Percentiles rank a stretch among this genome's conserved stretches.
Conservation (phyloP, 352 stramenopile genomes). For the Lagenidium giganteum region DNA sequence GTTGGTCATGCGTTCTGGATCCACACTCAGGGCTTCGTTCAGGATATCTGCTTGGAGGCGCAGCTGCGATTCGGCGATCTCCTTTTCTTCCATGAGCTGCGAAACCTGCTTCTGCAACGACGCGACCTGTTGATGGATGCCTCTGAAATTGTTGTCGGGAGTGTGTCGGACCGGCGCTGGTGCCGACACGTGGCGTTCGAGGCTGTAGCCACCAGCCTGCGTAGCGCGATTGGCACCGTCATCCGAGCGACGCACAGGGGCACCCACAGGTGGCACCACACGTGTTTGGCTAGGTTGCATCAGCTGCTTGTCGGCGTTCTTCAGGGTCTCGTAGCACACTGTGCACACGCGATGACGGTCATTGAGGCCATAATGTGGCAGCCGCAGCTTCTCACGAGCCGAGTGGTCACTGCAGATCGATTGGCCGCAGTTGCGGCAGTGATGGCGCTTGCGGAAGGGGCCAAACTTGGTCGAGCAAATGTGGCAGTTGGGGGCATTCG, state of each 20-base stretch:
- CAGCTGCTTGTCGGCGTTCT: constrained; percentile 38
- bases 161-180: constrained; percentile 42
- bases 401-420: constrained; percentile 85
- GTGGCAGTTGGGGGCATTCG: constrained; percentile 76
- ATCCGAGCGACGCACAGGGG: constrained; percentile 53
- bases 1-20: background rate
- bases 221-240: constrained; percentile 19
- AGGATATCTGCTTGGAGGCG: constrained; percentile 66
- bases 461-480: constrained; percentile 82
- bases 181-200: constrained; percentile 75
- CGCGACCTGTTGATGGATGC: constrained; percentile 75
- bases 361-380: constrained; percentile 77
- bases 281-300: constrained; percentile 21
- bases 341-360: constrained; percentile 81
- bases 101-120: constrained; percentile 80
- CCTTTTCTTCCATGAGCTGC: constrained; percentile 82
- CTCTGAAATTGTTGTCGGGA: constrained; percentile 29
- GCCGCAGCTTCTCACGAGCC: constrained; percentile 68
- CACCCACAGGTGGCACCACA: constrained; percentile 5
- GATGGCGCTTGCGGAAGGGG: constrained; percentile 80
- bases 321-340: constrained; percentile 71
- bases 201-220: constrained; percentile 20
- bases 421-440: constrained; percentile 85
- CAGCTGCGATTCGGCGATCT: constrained; percentile 71
- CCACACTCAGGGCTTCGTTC: constrained; percentile 15